Percentiles rank a stretch among this genome's conserved stretches.
phyloP scores from a whole-genome alignment of 202 grass and related monocot genomes.

The Schoenoplectus tabernaemontani region DNA sequence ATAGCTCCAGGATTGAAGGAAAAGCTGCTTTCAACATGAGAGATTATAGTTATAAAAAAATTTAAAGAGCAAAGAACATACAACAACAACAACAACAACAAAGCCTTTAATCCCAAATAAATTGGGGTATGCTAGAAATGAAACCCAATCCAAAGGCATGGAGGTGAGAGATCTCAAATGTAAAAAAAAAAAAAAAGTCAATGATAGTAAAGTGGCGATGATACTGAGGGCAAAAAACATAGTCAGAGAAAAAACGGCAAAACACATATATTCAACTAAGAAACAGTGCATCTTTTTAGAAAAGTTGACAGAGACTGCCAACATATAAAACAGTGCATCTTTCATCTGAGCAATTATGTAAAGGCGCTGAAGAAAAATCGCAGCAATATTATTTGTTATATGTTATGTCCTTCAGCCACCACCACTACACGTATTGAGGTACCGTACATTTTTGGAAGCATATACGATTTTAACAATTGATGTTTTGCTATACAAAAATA shows the following conservation, averaged over 20 bases:
- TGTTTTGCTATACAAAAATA: background rate
- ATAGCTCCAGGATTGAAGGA: conserved; percentile 83
- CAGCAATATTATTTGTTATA: conserved; percentile 1
- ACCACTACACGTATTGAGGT: background rate
- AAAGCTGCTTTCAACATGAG: conserved; percentile 55
- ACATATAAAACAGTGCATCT: background rate
- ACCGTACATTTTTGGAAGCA: background rate
- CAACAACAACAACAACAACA: no score
- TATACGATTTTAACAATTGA: background rate
- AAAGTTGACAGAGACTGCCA: no score
- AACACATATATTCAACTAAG: conserved; percentile 1
- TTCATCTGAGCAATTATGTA: background rate
- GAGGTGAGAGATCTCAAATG: no score
- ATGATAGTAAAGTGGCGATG: no score
- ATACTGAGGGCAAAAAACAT: no score
- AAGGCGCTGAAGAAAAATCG: background rate
- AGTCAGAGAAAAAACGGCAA: background rate
- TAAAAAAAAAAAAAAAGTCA: no score
- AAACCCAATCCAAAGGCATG: no score
- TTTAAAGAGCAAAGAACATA: conserved; percentile 15
- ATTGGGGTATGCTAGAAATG: no score
- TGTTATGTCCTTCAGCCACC: background rate
- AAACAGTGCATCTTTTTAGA: no score
- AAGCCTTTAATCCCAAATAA: no score
- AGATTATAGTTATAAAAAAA: conserved; percentile 12